A percentile compares a stretch with the other conserved stretches of the same genome.
Evolutionary conservation across 352 stramenopile genomes (phyloP).

Genomic region (Phytopythium sindhum): DNA sequence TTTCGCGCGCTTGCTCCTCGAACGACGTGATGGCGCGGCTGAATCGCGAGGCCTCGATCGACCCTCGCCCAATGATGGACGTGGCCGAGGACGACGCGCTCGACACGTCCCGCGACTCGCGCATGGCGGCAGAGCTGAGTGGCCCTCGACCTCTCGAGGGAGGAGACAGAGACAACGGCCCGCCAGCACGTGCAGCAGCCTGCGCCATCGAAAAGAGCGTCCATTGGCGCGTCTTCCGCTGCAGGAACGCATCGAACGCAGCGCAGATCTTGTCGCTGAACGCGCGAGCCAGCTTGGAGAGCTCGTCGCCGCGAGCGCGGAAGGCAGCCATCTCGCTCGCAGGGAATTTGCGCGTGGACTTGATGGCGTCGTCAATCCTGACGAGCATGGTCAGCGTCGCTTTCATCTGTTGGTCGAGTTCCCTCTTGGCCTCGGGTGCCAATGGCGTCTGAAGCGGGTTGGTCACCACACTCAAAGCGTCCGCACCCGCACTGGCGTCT

Average conservation of each 20-base stretch:
- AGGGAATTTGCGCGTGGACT: constrained; percentile 51
- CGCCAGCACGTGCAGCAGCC: background rate
- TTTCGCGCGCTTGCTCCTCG: constrained; percentile 33
- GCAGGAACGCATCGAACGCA: constrained; percentile 55
- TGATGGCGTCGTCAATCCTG: constrained; percentile 49
- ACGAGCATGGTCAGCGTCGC: constrained; percentile 38
- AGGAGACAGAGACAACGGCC: background rate
- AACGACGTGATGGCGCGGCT: constrained; percentile 37
- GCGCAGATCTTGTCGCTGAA: constrained; percentile 57
- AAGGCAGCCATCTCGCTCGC: constrained; percentile 68
- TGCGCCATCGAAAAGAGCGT: constrained; percentile 14
- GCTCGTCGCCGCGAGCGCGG: constrained; percentile 46
- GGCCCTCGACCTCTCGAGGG: constrained; percentile 7
- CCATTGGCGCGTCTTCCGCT: constrained; percentile 44
- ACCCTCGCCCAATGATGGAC: constrained; percentile 8
- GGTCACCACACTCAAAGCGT: background rate
- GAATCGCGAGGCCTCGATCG: constrained; percentile 22
- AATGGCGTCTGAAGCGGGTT: constrained; percentile 5
- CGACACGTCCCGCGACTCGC: constrained; percentile 27
- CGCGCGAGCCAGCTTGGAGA: constrained; percentile 32
- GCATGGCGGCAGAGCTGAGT: constrained; percentile 9
- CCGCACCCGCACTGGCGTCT: constrained; percentile 10
- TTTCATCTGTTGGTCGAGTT: constrained; percentile 29
- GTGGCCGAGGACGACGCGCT: constrained; percentile 15
- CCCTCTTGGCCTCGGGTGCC: constrained; percentile 3